Conservation (phyloP, 2,329 filamentous ascomycete species). For the Elsinoe arachidis region DNA sequence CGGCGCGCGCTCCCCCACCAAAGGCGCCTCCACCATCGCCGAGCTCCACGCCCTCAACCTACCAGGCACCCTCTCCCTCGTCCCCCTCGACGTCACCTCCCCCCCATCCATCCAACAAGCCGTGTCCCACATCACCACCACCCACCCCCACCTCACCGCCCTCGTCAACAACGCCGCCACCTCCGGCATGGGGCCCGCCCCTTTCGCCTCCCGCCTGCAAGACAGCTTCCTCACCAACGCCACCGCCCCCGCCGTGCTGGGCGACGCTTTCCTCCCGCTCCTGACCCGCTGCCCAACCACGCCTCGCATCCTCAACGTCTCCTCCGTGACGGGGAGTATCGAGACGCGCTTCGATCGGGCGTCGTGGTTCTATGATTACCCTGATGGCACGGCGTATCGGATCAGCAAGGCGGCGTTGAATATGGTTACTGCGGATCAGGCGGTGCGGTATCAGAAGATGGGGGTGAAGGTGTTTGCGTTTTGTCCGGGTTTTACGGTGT, state of each 20-base stretch:
- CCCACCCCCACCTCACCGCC: slow-evolving; percentile 27
- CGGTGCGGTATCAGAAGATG: slow-evolving; percentile 19
- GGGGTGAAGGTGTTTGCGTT: slow-evolving; percentile 33
- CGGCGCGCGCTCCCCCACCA: slow-evolving; percentile 30
- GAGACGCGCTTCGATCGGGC: slow-evolving; percentile 22
- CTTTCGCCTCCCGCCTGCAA: slow-evolving; percentile 23
- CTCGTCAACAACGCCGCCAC: slow-evolving; percentile 34
- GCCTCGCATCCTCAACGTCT: slow-evolving; percentile 30
- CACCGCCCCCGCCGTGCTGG: slow-evolving; percentile 20
- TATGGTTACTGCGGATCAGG: slow-evolving; percentile 29
- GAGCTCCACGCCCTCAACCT: slow-evolving; percentile 18
- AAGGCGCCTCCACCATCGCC: slow-evolving; percentile 29
- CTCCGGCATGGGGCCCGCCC: slow-evolving; percentile 15
- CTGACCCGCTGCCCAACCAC: slow-evolving; percentile 19
- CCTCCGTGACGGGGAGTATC: slow-evolving; percentile 29
- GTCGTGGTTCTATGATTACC: slow-evolving; percentile 23
- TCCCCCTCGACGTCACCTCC: slow-evolving; percentile 23
- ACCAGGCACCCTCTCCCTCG: slow-evolving; percentile 19
- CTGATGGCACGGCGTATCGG: slow-evolving; percentile 25
- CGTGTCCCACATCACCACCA: slow-evolving; percentile 17
- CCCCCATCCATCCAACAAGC: slow-evolving; percentile 20
- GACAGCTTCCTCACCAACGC: slow-evolving; percentile 23
- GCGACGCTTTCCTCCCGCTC: slow-evolving; percentile 22
- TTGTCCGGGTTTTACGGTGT: slow-evolving; percentile 32
- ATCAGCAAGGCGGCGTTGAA: slow-evolving; percentile 33